Evolutionary conservation across 176 grass and related monocot genomes (phyloP).

Genomic region (Rhynchospora pubera): DNA sequence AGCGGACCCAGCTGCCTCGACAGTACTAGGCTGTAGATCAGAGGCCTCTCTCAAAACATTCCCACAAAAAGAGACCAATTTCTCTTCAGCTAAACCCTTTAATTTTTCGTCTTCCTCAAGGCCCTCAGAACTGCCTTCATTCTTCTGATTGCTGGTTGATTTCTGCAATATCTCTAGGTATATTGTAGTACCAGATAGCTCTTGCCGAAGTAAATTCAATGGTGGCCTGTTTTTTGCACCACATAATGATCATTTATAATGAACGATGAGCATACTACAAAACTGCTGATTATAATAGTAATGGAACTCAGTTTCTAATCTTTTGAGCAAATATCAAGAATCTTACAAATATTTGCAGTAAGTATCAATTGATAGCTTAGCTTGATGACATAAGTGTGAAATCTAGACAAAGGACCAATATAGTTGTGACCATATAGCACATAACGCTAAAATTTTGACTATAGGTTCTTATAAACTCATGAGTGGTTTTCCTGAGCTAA

Average conservation of each 20-base stretch:
- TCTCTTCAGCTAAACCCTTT: constrained; percentile 77
- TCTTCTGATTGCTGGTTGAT: constrained; percentile 49
- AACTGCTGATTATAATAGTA: not conserved
- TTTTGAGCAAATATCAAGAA: not conserved
- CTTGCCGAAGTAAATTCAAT: constrained; percentile 91
- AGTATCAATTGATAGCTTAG: not conserved
- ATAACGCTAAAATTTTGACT: not conserved
- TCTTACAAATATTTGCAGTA: not conserved
- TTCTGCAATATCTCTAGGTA: constrained; percentile 98
- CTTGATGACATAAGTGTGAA: not conserved
- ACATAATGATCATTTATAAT: not conserved
- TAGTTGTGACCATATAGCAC: not conserved
- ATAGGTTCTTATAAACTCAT: not conserved
- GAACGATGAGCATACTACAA: not conserved
- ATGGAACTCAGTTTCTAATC: not conserved
- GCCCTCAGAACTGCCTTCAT: constrained; percentile 26
- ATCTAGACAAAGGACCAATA: not conserved
- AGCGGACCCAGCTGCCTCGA: constrained; percentile 46
- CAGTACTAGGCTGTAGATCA: constrained; percentile 76
- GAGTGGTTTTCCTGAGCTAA: not conserved
- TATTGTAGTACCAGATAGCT: constrained; percentile 84
- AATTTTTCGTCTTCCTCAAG: constrained; percentile 45
- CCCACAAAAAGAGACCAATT: constrained; percentile 83
- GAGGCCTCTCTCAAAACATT: constrained; percentile 91
- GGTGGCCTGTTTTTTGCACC: constrained; percentile 50